These are phyloP conservation scores for Podospora pseudocomata DNA, from an alignment of 495 filamentous ascomycete genomes.

Conservation along the genomic window DNA sequence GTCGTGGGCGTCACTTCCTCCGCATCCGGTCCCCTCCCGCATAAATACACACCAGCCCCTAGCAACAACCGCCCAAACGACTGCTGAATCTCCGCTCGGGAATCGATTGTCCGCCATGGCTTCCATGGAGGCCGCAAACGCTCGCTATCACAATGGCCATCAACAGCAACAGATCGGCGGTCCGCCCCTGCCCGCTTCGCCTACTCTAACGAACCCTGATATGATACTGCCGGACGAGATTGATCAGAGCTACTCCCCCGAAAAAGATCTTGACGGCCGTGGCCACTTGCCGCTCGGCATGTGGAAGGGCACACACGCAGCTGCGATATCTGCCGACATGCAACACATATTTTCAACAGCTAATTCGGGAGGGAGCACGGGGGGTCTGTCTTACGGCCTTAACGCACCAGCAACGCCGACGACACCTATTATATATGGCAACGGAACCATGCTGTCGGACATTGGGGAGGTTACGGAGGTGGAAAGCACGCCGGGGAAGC, in stretches of 20 bases:
- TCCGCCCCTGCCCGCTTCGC: conserved; percentile 56
- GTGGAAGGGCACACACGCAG: conserved; percentile 44
- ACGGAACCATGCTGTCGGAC: conserved; percentile 64
- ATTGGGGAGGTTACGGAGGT: conserved; percentile 68
- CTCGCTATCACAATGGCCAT: conserved; percentile 31
- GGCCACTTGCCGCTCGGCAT: conserved; percentile 39
- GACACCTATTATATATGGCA: conserved; percentile 57
- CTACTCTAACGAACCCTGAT: conserved; percentile 87
- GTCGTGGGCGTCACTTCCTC: not conserved
- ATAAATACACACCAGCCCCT: not conserved
- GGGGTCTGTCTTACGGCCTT: conserved; percentile 35
- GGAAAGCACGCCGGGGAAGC: conserved; percentile 47
- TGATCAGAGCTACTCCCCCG: conserved; percentile 51
- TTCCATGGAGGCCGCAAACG: conserved; percentile 35
- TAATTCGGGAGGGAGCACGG: conserved; percentile 9
- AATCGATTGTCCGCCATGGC: conserved; percentile 24
- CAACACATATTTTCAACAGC: conserved; percentile 31
- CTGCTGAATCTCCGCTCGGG: not conserved
- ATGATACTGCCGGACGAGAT: conserved; percentile 75
- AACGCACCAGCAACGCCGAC: conserved; percentile 52
- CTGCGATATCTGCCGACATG: conserved; percentile 34
- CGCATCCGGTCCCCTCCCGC: not conserved
- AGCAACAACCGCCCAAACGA: not conserved
- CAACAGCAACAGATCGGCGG: conserved; percentile 28
- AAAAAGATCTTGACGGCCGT: conserved; percentile 33